These are phyloP conservation scores for Annona squamosa DNA, from an alignment of 164 flowering plant genomes.

Conservation along the genomic window DNA sequence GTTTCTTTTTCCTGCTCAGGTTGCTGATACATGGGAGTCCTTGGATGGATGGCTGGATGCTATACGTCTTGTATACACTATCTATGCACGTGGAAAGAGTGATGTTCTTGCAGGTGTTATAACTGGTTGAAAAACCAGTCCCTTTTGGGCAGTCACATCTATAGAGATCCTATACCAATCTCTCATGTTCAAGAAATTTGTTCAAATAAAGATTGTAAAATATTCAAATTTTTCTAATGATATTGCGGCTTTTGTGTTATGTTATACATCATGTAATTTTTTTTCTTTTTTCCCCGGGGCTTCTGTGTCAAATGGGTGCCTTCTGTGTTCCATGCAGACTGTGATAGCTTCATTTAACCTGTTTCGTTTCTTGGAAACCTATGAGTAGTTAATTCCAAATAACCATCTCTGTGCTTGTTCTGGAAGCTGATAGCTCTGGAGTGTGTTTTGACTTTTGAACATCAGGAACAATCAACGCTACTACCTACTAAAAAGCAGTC, in stretches of 20 bases:
- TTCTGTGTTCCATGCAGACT: no score
- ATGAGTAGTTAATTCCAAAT: not conserved
- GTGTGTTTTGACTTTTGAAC: no score
- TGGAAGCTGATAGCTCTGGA: no score
- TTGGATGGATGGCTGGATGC: constrained; percentile 96
- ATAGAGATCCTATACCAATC: not conserved
- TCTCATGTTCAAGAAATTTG: not conserved
- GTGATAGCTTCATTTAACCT: not conserved
- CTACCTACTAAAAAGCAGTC: no score
- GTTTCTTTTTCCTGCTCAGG: constrained; percentile 26
- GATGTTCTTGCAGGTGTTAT: constrained; percentile 85
- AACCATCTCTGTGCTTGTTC: not conserved
- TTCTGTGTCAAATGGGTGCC: not conserved
- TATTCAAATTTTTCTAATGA: not conserved
- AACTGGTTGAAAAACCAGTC: constrained; percentile 36
- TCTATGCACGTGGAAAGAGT: constrained; percentile 78
- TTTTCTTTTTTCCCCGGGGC: not conserved
- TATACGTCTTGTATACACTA: constrained; percentile 86
- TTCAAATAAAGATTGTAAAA: not conserved
- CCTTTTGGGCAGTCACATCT: not conserved
- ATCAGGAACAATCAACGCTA: no score
- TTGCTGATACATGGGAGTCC: constrained; percentile 93
- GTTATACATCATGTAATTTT: not conserved
- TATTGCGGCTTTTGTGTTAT: not conserved
- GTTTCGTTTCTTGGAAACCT: not conserved